These are phyloP conservation scores for Penicillium sp. DNA, from an alignment of 2,329 filamentous ascomycete genomes.

Conservation along the genomic window DNA sequence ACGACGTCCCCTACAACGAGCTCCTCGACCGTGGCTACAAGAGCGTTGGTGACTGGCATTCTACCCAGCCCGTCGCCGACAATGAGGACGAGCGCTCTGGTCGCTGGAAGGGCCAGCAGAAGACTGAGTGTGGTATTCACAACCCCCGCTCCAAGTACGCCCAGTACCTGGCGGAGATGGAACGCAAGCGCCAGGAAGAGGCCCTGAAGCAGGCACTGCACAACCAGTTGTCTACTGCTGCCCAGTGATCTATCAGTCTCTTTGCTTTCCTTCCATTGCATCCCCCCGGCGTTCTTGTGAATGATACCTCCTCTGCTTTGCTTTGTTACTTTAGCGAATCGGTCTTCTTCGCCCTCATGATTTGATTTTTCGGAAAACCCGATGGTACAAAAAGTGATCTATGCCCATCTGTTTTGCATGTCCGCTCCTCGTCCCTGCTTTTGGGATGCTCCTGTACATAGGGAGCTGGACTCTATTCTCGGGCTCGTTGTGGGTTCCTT, in stretches of 20 bases:
- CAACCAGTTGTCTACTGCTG: slow-evolving; percentile 26
- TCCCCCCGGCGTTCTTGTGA: slow-evolving; percentile 17
- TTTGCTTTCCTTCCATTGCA: slow-evolving; percentile 13
- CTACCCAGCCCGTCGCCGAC: slow-evolving; percentile 80
- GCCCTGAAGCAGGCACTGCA: slow-evolving; percentile 46
- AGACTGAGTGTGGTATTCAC: slow-evolving; percentile 98
- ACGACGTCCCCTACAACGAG: slow-evolving; percentile 89
- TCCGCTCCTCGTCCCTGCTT: slow-evolving; percentile 4
- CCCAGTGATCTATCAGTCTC: slow-evolving; percentile 19
- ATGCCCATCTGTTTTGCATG: slow-evolving; percentile 2
- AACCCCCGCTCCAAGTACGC: slow-evolving; percentile 94
- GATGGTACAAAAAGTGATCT: slow-evolving; percentile 1
- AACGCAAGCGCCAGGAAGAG: slow-evolving; percentile 60
- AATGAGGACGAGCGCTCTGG: slow-evolving; percentile 94
- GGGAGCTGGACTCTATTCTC: slow-evolving; percentile 8
- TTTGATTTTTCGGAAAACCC: neutral
- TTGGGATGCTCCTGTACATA: slow-evolving; percentile 11
- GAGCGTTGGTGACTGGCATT: slow-evolving; percentile 97
- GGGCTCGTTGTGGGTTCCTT: neutral
- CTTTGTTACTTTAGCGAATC: slow-evolving; percentile 8
- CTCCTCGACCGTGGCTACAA: slow-evolving; percentile 94
- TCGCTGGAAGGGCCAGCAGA: slow-evolving; percentile 90
- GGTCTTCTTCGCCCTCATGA: neutral
- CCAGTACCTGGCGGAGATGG: slow-evolving; percentile 70
- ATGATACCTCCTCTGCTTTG: slow-evolving; percentile 18